Percentiles rank a stretch among this genome's conserved stretches.
These are phyloP conservation scores for Wolfiporia cocos DNA, from an alignment of 1,284 basidiomycete species.

Conservation along the genomic window DNA sequence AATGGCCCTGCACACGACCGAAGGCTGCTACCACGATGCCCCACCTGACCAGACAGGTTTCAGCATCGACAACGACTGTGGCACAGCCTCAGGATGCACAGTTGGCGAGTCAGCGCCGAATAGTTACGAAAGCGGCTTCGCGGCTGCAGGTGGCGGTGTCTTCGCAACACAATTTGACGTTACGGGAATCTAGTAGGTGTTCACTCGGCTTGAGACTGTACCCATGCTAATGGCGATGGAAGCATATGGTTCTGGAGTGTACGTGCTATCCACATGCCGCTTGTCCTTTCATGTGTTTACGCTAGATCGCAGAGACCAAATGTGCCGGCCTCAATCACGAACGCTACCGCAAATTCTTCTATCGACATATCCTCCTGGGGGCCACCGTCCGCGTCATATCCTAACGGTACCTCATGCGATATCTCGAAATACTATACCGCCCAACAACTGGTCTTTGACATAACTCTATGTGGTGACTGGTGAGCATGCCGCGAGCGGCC, in stretches of 20 bases:
- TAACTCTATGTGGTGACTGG: constrained; percentile 54
- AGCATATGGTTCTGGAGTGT: constrained; percentile 78
- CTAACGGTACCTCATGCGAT: constrained; percentile 34
- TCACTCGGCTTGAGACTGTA: neutral
- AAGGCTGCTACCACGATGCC: constrained; percentile 27
- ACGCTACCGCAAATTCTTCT: constrained; percentile 31
- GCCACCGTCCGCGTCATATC: constrained; percentile 46
- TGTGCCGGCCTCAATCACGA: constrained; percentile 35
- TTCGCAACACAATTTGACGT: constrained; percentile 66
- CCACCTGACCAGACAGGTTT: constrained; percentile 21
- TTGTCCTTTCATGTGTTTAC: constrained; percentile 5
- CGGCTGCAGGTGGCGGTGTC: constrained; percentile 63
- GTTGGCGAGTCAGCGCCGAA: constrained; percentile 51
- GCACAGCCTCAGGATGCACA: constrained; percentile 52
- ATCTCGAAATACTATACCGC: constrained; percentile 42
- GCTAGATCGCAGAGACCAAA: constrained; percentile 29
- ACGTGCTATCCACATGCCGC: constrained; percentile 22
- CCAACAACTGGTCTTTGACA: constrained; percentile 51
- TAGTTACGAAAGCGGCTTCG: constrained; percentile 57
- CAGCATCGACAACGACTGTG: constrained; percentile 37
- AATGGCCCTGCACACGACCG: constrained; percentile 51
- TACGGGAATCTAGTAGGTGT: constrained; percentile 41
- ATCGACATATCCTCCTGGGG: constrained; percentile 50
- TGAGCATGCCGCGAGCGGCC: too few relatives aligned
- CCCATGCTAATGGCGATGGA: neutral